phyloP scores from a whole-genome alignment of 2,329 filamentous ascomycete genomes.

The Ophiostoma sp. region DNA sequence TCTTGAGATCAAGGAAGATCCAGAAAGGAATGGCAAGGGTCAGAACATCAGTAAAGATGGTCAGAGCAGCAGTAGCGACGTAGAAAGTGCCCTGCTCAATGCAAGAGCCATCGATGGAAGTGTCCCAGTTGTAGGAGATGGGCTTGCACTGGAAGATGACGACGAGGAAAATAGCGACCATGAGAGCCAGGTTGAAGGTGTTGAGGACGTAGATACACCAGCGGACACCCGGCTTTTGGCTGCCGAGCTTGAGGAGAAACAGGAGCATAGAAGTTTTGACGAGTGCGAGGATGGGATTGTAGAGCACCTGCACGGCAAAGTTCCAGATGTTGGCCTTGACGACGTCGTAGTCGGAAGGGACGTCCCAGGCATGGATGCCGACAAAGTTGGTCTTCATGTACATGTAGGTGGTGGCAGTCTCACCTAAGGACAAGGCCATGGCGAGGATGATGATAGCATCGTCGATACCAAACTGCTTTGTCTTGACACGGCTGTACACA shows the following conservation, averaged over 20 bases:
- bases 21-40: constrained; percentile 41
- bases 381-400: constrained; percentile 27
- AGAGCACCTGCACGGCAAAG: constrained; percentile 26
- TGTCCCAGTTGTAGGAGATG: constrained; percentile 42
- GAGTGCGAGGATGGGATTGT: constrained; percentile 30
- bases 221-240: constrained; percentile 32
- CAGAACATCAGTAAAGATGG: constrained; percentile 42
- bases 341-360: constrained; percentile 22
- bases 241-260: constrained; percentile 34
- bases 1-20: constrained; percentile 33
- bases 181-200: constrained; percentile 33
- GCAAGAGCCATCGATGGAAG: constrained; percentile 39
- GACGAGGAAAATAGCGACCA: constrained; percentile 34
- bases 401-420: constrained; percentile 23
- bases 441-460: constrained; percentile 24
- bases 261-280: constrained; percentile 36
- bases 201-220: constrained; percentile 32
- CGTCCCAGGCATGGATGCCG: constrained; percentile 24
- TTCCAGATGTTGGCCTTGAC: constrained; percentile 24
- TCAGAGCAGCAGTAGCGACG: constrained; percentile 38
- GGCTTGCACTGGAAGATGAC: constrained; percentile 40
- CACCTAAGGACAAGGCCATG: constrained; percentile 24
- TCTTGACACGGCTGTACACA: constrained; percentile 29
- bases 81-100: constrained; percentile 31
- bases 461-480: constrained; percentile 28